phyloP scores from a whole-genome alignment of 2,329 filamentous ascomycete species.

The Xylaria digitata region DNA sequence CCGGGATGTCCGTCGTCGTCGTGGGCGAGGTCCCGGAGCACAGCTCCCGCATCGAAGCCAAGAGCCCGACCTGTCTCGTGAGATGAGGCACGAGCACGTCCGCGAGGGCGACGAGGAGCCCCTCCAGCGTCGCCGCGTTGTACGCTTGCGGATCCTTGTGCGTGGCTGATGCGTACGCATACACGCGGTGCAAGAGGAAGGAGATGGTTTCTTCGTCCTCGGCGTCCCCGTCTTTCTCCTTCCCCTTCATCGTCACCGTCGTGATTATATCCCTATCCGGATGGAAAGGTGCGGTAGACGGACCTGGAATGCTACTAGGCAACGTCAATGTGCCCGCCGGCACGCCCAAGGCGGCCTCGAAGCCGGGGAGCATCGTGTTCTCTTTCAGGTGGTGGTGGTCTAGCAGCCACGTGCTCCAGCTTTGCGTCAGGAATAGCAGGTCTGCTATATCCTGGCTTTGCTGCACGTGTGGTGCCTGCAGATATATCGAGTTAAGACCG shows the following conservation, averaged over 20 bases:
- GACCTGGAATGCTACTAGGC: background rate
- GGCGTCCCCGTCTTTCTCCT: conserved; percentile 2
- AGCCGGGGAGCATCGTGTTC: conserved; percentile 47
- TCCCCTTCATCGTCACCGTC: background rate
- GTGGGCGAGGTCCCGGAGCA: conserved; percentile 7
- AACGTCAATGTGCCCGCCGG: conserved; percentile 38
- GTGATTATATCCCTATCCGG: background rate
- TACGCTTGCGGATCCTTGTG: conserved; percentile 31
- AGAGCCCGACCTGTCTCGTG: conserved; percentile 26
- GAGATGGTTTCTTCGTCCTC: conserved; percentile 27
- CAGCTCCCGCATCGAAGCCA: conserved; percentile 38
- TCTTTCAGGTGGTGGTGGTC: conserved; percentile 51
- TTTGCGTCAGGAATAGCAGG: conserved; percentile 49
- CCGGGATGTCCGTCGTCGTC: background rate
- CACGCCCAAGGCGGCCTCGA: conserved; percentile 44
- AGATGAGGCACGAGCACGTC: conserved; percentile 36
- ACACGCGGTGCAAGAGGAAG: conserved; percentile 32
- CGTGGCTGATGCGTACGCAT: conserved; percentile 32
- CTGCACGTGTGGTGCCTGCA: conserved; percentile 51
- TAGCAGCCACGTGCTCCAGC: conserved; percentile 48
- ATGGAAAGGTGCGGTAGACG: background rate
- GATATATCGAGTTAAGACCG: conserved; percentile 52
- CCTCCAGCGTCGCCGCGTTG: conserved; percentile 9
- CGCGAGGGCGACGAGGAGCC: conserved; percentile 30
- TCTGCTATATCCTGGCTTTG: conserved; percentile 48